These are phyloP conservation scores for Coemansia sp. DNA, from an alignment of 192 early-diverging fungal genomes.

Conservation along the genomic window DNA sequence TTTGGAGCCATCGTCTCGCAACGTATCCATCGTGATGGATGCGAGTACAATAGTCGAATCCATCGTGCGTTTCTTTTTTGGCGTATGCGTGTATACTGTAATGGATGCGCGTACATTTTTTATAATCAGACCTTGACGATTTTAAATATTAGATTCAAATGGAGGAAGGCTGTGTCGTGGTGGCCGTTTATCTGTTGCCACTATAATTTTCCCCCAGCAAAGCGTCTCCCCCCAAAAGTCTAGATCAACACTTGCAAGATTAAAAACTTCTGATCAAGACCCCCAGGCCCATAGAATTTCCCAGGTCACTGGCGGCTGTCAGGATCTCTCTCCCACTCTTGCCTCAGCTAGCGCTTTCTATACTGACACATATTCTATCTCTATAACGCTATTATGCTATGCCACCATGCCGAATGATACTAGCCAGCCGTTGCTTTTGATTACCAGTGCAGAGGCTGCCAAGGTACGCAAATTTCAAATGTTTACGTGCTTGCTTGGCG, in stretches of 20 bases:
- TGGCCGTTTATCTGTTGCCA: neutral
- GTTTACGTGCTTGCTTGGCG: neutral
- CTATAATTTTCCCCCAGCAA: neutral
- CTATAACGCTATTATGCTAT: neutral
- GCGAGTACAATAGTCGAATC: neutral
- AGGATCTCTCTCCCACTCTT: neutral
- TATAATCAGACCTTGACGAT: constrained; percentile 9
- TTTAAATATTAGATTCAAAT: constrained; percentile 8
- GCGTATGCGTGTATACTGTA: neutral
- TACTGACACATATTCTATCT: neutral
- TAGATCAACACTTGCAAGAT: neutral
- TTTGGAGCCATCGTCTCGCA: neutral
- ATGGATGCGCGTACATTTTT: constrained; percentile 12
- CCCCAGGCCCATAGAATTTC: neutral
- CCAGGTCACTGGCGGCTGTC: neutral
- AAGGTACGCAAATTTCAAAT: neutral
- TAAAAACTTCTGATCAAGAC: neutral
- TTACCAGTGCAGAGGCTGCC: neutral
- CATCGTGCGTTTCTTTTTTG: constrained; percentile 4
- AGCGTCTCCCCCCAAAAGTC: neutral
- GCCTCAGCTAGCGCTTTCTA: neutral
- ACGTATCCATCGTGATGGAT: neutral
- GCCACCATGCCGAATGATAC: neutral
- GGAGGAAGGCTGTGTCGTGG: constrained; percentile 6
- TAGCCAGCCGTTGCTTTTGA: neutral